Conservation (phyloP, 106 monocot genomes). For the Apostasia ramifera region DNA sequence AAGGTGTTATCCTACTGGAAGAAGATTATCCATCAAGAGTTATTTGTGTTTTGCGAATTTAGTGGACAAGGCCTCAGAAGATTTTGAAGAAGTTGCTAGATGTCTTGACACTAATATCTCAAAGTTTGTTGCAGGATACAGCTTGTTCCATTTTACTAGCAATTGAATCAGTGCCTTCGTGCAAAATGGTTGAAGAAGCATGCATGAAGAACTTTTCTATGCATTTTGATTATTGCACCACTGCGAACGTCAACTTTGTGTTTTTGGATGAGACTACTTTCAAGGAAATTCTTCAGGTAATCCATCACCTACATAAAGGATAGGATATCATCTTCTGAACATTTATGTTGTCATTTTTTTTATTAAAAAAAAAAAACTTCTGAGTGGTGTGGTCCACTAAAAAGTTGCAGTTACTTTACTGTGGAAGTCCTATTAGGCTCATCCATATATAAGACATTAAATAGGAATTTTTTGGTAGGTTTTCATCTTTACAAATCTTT, state of each 20-base stretch:
- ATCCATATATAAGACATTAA: too few species aligned
- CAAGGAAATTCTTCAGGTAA: constrained; percentile 80
- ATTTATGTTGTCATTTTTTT: too few species aligned
- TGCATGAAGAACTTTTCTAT: constrained; percentile 71
- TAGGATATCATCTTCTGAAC: neutral
- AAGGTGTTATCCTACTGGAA: constrained; percentile 27
- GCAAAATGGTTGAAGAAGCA: constrained; percentile 77
- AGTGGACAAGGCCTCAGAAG: constrained; percentile 49
- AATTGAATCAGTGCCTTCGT: constrained; percentile 70
- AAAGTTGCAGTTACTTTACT: too few species aligned
- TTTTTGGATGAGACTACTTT: constrained; percentile 62
- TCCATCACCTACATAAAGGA: neutral
- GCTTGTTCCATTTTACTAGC: constrained; percentile 62
- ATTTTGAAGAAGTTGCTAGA: constrained; percentile 52
- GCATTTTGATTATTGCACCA: constrained; percentile 98
- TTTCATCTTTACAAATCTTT: too few species aligned
- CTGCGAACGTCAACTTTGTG: constrained; percentile 66
- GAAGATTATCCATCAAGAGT: constrained; percentile 31
- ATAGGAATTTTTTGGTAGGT: too few species aligned
- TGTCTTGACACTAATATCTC: constrained; percentile 38
- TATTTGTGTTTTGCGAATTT: constrained; percentile 52
- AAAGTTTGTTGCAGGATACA: constrained; percentile 80
- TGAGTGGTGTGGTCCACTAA: too few species aligned
- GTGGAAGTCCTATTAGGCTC: too few species aligned
- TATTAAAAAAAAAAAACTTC: too few species aligned